Conservation (phyloP, 371 early-diverging fungal genomes). For the Fennellomyces sp. region DNA sequence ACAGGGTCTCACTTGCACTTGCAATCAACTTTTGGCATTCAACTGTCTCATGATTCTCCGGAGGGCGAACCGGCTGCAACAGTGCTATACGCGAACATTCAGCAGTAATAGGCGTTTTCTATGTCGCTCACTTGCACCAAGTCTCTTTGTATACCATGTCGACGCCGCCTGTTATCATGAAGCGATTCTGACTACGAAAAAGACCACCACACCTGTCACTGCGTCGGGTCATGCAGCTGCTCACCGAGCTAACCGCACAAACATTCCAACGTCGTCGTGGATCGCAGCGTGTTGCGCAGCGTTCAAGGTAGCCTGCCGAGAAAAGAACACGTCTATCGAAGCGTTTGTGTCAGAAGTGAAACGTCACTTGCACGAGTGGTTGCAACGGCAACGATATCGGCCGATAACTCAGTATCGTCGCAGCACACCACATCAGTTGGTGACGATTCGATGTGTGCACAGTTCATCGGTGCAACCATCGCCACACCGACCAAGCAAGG, state of each 20-base stretch:
- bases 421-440: not conserved
- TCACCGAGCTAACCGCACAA: not conserved
- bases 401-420: not conserved
- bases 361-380: not conserved
- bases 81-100: not conserved
- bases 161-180: slow-evolving; percentile 20
- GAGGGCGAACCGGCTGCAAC: slow-evolving; percentile 1
- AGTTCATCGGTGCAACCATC: not conserved
- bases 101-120: slow-evolving; percentile 7
- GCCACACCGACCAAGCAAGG: slow-evolving; percentile 43
- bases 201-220: not conserved
- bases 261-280: not conserved
- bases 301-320: not conserved
- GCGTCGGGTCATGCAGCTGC: not conserved
- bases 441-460: not conserved
- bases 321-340: slow-evolving; percentile 5
- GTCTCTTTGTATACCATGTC: slow-evolving; percentile 17
- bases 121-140: slow-evolving; percentile 20
- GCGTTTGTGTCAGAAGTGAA: slow-evolving; percentile 1
- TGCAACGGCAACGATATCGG: not conserved
- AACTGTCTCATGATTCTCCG: slow-evolving; percentile 2
- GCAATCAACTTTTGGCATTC: too few relatives aligned
- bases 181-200: not conserved
- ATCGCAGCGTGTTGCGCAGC: slow-evolving; percentile 1
- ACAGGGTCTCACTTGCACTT: too few relatives aligned